These are phyloP conservation scores for Emmonsiellopsis sp. DNA, from an alignment of 2,329 filamentous ascomycete species.

Conservation along the genomic window DNA sequence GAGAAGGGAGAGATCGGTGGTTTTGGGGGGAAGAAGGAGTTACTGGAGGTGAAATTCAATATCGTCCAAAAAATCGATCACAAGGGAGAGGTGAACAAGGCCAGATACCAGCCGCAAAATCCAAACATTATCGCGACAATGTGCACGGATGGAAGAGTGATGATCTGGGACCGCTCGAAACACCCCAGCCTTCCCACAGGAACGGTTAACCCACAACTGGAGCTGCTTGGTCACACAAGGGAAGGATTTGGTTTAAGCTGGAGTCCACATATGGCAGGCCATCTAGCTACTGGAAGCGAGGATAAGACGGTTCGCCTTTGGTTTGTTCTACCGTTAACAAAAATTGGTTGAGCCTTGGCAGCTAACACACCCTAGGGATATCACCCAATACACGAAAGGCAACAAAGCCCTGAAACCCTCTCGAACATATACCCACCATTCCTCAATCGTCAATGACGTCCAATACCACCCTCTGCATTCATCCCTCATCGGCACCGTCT, in stretches of 20 bases:
- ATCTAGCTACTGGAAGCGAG: constrained; percentile 82
- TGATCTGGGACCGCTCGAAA: constrained; percentile 95
- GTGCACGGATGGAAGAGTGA: constrained; percentile 74
- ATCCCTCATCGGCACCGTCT: constrained; percentile 82
- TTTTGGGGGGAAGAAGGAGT: constrained; percentile 65
- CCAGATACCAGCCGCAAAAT: constrained; percentile 94
- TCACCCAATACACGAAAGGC: constrained; percentile 63
- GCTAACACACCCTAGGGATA: constrained; percentile 50
- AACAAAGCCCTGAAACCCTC: constrained; percentile 62
- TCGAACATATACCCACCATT: constrained; percentile 77
- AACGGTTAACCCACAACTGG: constrained; percentile 70
- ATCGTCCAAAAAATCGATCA: constrained; percentile 96
- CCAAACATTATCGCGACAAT: constrained; percentile 93
- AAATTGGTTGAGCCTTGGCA: not conserved
- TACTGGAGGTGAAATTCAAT: constrained; percentile 69
- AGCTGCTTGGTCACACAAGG: constrained; percentile 71
- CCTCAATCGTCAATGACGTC: constrained; percentile 89
- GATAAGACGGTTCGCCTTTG: constrained; percentile 87
- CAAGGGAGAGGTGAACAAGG: constrained; percentile 96
- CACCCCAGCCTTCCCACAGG: constrained; percentile 70
- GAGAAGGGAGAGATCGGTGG: constrained; percentile 88
- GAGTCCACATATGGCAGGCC: constrained; percentile 75
- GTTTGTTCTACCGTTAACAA: constrained; percentile 39
- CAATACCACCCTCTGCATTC: constrained; percentile 85
- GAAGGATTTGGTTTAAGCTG: constrained; percentile 92